Base-by-base conservation (phyloP, 2,329 filamentous ascomycete genomes). In the Ophiocordyceps camponoti-rufipedis region DNA sequence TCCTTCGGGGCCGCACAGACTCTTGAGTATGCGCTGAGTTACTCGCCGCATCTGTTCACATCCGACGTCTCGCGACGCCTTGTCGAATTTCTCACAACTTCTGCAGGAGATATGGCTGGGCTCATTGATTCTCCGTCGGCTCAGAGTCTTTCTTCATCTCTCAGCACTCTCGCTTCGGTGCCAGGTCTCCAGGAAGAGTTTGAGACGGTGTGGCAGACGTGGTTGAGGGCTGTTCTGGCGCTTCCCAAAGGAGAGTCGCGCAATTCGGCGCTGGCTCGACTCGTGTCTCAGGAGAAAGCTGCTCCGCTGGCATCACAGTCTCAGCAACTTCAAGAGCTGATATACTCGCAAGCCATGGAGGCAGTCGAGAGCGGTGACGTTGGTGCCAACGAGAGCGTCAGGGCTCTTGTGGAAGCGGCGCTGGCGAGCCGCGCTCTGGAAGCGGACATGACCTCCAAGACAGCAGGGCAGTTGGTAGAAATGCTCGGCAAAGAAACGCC, bases 81-180 rank as follows among this genome's bases (percentile, higher is more conserved):
- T 12, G 59, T 67, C 4, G 54, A 63, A 0, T 60, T 70, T 14
- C 60, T 78, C 2, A 58, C 60, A 2, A 50, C 53, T 1, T 75
- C 83, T 40, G 61, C 82, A 18, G 63, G 74, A 1, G 66, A 79
- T 48, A 65, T 82, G 13, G 65, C 72, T 0, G 62, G 66, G 1
- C 63, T 91, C 14, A 62, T 88, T 3, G 61, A 71, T 2, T 87
- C 85, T 0, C 75, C 82, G 0, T 88, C 85, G 1, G 74, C 76
- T 0, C 61, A 72, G 2, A 72, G 80, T 44, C 59, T 94, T 0
- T 65, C 87, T 8, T 73, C 78, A 0, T 75, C 78, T 11, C 64
- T 94, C 0, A 71, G 78, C 43, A 59, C 71, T 1, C 64, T 79
- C 39, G 69, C 71, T 1, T 57, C 64, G 29, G 63, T 66, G 14